A percentile compares a stretch with the other conserved stretches of the same genome.
Conservation (phyloP, 192 early-diverging fungal species). For the Backusella mclennaniae region DNA sequence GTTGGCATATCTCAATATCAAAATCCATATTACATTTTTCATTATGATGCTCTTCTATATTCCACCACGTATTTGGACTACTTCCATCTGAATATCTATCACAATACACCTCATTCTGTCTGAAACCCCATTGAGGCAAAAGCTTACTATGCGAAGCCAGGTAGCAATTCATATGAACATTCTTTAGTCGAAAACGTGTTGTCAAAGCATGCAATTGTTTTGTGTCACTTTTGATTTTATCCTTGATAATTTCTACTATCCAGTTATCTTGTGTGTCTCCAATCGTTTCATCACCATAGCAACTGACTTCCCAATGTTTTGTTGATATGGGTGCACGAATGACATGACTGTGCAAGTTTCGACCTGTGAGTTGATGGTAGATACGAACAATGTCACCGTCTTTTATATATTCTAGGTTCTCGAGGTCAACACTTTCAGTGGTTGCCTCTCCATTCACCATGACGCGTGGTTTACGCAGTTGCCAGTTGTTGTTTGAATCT, state of each 20-base stretch:
- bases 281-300: conserved; percentile 76
- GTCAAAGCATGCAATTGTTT: conserved; percentile 68
- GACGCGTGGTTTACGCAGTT: conserved; percentile 60
- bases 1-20: background rate
- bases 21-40: conserved; percentile 36
- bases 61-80: conserved; percentile 85
- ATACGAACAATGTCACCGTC: conserved; percentile 87
- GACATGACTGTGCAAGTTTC: conserved; percentile 86
- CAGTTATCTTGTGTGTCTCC: conserved; percentile 91
- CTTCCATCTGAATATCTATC: conserved; percentile 59
- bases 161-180: conserved; percentile 68
- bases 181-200: conserved; percentile 80
- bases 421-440: conserved; percentile 30
- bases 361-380: conserved; percentile 65
- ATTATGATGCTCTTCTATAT: conserved; percentile 88
- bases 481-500: conserved; percentile 94
- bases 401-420: conserved; percentile 45
- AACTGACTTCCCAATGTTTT: conserved; percentile 83
- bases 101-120: conserved; percentile 90
- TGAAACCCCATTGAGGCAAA: conserved; percentile 96
- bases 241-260: conserved; percentile 82
- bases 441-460: background rate
- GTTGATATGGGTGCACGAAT: conserved; percentile 76
- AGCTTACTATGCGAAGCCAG: conserved; percentile 69
- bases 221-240: conserved; percentile 41